Evolutionary conservation across 1,139 yeast species (phyloP), one percentile per base, ranked within the genome.

Genomic region (Geotrichum carabidarum): DNA sequence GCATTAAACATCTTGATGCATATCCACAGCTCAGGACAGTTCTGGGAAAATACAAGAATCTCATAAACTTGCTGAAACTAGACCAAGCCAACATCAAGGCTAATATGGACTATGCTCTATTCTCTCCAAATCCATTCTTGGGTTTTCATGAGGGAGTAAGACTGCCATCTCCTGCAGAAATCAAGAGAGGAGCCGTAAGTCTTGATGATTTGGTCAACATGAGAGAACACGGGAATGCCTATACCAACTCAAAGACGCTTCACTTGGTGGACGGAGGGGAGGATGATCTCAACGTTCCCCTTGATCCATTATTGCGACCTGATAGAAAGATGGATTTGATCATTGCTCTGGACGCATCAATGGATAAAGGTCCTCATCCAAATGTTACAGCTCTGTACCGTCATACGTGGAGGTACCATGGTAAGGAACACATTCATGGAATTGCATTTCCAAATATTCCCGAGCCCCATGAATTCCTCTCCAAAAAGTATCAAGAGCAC

Each of bases 211-310:
- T 42, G 12, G 38, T 44, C 35, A 27, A 38, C 67, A 71, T 62
- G 27, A 63, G 68, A 31, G 66, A 71, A 44, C 76, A 78, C 11
- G 54, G 56, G 2, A 53, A 57, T 17, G 72, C 79, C 11, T 59
- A 55, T 43, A 55, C 59, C 7, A 48, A 50, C 30, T 51, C 57
- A 8, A 50, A 56, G 15, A 49, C 57, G 15, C 71, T 87, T 55
- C 79, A 72, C 66, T 74, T 88, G 57, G 90, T 82, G 31, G 96
- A 89, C 68, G 96, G 96, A 58, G 95, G 96, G 59, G 91, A 84
- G 70, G 96, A 88, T 71, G 68, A 69, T 14, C 90, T 87, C 68
- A 86, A 86, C 64, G 76, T 89, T 42, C 96, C 96, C 14, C 73
- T 87, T 46, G 76, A 79, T 55, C 96, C 96, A 22, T 74, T 88